Evolutionary conservation across 805 yeast species (phyloP).

Genomic region (Candida ipomoeae): DNA sequence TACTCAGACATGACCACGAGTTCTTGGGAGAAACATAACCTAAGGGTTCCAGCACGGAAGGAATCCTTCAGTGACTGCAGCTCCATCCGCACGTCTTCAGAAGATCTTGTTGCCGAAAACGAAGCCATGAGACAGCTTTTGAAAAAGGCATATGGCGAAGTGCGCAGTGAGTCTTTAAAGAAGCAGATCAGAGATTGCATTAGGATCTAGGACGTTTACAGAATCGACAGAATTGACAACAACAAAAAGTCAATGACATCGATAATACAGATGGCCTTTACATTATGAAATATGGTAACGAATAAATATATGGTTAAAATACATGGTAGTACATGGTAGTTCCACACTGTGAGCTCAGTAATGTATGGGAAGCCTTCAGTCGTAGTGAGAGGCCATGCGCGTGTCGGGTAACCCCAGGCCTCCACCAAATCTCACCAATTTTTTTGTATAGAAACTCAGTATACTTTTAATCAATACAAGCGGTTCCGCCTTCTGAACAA

Average conservation of each 20-base stretch:
- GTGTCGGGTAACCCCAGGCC: slow-evolving; percentile 14
- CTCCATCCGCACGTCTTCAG: slow-evolving; percentile 9
- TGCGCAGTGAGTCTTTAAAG: slow-evolving; percentile 17
- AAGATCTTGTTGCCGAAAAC: slow-evolving; percentile 22
- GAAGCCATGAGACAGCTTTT: slow-evolving; percentile 24
- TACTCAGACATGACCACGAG: slow-evolving; percentile 24
- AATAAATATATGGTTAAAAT: background rate
- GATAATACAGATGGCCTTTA: no score
- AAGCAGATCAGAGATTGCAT: slow-evolving; percentile 18
- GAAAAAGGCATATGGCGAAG: slow-evolving; percentile 22
- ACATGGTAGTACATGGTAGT: background rate
- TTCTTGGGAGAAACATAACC: slow-evolving; percentile 10
- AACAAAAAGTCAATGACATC: background rate
- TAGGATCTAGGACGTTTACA: background rate
- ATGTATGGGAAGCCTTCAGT: background rate
- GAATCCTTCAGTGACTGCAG: slow-evolving; percentile 10
- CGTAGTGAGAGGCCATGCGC: background rate
- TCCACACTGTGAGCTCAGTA: background rate
- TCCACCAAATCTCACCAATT: slow-evolving; percentile 12
- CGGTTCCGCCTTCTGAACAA: slow-evolving; percentile 6
- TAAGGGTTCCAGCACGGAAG: slow-evolving; percentile 4
- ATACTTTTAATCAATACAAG: slow-evolving; percentile 5
- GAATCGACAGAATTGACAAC: background rate
- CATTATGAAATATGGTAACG: background rate
- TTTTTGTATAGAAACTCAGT: slow-evolving; percentile 7